A percentile compares a stretch with the other conserved stretches of the same genome.
Conservation (phyloP, 495 filamentous ascomycete genomes). For the Hypoxylon perforatum region DNA sequence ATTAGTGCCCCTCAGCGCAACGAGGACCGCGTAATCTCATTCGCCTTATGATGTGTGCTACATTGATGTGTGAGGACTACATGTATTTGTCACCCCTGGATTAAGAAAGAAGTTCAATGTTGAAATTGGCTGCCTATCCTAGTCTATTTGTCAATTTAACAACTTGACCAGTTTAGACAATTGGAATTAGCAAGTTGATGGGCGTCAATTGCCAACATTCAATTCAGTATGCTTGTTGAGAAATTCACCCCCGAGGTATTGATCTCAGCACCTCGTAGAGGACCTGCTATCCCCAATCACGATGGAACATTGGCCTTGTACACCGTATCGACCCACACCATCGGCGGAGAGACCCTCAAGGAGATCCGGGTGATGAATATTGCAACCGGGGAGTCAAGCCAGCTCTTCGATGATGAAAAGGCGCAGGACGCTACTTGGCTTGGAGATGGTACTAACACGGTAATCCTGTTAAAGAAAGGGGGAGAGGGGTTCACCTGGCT, state of each 20-base stretch:
- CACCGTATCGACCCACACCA: slow-evolving; percentile 33
- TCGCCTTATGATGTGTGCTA: slow-evolving; percentile 2
- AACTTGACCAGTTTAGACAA: too few species aligned
- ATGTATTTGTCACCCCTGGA: background rate
- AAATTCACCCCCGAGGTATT: slow-evolving; percentile 39
- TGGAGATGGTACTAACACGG: slow-evolving; percentile 23
- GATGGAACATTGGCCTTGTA: slow-evolving; percentile 44
- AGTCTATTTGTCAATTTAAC: background rate
- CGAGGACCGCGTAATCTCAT: slow-evolving; percentile 5
- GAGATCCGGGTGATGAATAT: slow-evolving; percentile 40
- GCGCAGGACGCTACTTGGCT: slow-evolving; percentile 41
- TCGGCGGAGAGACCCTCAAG: slow-evolving; percentile 31
- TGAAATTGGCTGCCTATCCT: background rate
- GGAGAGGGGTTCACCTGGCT: slow-evolving; percentile 38
- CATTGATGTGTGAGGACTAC: background rate
- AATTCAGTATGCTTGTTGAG: slow-evolving; percentile 29
- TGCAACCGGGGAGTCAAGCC: slow-evolving; percentile 20
- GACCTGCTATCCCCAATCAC: slow-evolving; percentile 35
- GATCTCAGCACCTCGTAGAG: slow-evolving; percentile 28
- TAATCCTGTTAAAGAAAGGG: slow-evolving; percentile 33
- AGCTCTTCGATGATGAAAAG: slow-evolving; percentile 31
- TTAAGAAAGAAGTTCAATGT: background rate
- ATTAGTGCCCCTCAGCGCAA: background rate
- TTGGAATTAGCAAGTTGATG: background rate
- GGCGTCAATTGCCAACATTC: background rate